Conservation (phyloP, 2,329 filamentous ascomycete species). For the Diaporthe eres region DNA sequence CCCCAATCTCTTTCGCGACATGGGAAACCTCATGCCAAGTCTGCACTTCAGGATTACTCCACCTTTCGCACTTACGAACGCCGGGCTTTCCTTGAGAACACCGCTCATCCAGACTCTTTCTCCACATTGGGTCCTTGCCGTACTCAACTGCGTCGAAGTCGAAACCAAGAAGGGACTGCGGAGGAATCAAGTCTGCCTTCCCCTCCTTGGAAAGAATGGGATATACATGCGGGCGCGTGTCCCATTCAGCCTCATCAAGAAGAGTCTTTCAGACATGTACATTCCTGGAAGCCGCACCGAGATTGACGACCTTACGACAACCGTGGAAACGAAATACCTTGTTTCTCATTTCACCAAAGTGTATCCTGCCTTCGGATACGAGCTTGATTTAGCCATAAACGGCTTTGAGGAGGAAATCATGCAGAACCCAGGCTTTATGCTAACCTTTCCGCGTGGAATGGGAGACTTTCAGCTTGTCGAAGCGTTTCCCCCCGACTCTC, state of each 20-base stretch:
- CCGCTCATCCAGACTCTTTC: slow-evolving; percentile 44
- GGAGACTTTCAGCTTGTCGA: slow-evolving; percentile 33
- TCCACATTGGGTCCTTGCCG: slow-evolving; percentile 58
- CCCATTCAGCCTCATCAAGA: slow-evolving; percentile 43
- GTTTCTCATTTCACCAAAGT: slow-evolving; percentile 44
- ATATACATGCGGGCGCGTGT: slow-evolving; percentile 42
- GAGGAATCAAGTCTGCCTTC: slow-evolving; percentile 61
- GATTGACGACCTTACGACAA: slow-evolving; percentile 41
- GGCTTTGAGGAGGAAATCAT: slow-evolving; percentile 34
- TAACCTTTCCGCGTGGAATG: slow-evolving; percentile 44
- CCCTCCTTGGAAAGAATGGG: slow-evolving; percentile 51
- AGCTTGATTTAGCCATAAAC: slow-evolving; percentile 42
- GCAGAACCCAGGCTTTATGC: slow-evolving; percentile 41
- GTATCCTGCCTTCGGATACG: slow-evolving; percentile 42
- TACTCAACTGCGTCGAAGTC: slow-evolving; percentile 61
- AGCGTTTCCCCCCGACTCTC: slow-evolving; percentile 33
- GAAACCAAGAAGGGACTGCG: slow-evolving; percentile 60
- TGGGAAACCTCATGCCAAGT: slow-evolving; percentile 37
- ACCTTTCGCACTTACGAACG: slow-evolving; percentile 45
- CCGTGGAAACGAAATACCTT: slow-evolving; percentile 40
- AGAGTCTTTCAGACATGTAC: slow-evolving; percentile 24
- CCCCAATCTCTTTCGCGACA: slow-evolving; percentile 39
- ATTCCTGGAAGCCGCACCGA: not conserved
- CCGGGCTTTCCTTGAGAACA: slow-evolving; percentile 43
- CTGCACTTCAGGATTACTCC: slow-evolving; percentile 38